Evolutionary conservation across 495 filamentous ascomycete genomes (phyloP).

Genomic region (Lentithecium fluviatile): DNA sequence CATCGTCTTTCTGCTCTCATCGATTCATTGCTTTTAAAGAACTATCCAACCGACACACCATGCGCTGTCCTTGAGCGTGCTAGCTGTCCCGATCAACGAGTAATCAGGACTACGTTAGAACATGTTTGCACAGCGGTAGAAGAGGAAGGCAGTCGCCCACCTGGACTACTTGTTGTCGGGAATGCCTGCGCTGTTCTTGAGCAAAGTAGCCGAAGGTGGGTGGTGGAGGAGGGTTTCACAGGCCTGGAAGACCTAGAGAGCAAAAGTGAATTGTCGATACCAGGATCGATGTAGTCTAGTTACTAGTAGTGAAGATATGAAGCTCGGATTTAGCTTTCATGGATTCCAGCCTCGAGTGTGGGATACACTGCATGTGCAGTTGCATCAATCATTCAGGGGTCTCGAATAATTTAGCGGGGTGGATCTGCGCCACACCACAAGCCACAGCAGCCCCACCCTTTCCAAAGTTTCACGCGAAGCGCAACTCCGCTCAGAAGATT

Average conservation of each 20-base stretch:
- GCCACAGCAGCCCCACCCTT: neutral
- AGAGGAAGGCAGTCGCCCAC: slow-evolving; percentile 83
- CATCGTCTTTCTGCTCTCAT: slow-evolving; percentile 73
- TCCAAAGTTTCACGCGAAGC: too few relatives aligned
- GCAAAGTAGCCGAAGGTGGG: slow-evolving; percentile 64
- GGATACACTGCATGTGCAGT: too few relatives aligned
- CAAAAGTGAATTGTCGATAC: too few relatives aligned
- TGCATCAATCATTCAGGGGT: too few relatives aligned
- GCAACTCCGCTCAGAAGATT: too few relatives aligned
- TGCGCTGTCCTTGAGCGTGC: slow-evolving; percentile 95
- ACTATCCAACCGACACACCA: slow-evolving; percentile 59
- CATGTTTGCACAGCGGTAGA: slow-evolving; percentile 81
- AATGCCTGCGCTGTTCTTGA: slow-evolving; percentile 73
- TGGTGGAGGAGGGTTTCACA: slow-evolving; percentile 85
- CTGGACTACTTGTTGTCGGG: slow-evolving; percentile 87
- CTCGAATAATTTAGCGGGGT: too few relatives aligned
- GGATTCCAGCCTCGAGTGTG: too few relatives aligned
- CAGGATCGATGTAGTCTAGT: too few relatives aligned
- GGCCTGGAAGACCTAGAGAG: slow-evolving; percentile 47
- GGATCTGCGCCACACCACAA: neutral
- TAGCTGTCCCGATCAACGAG: slow-evolving; percentile 88
- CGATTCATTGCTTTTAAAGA: slow-evolving; percentile 44
- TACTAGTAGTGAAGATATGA: too few relatives aligned
- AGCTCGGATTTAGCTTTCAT: too few relatives aligned
- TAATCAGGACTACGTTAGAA: slow-evolving; percentile 80